Conservation (phyloP, 2,329 filamentous ascomycete species). For the Pseudogymnoascus sp. region DNA sequence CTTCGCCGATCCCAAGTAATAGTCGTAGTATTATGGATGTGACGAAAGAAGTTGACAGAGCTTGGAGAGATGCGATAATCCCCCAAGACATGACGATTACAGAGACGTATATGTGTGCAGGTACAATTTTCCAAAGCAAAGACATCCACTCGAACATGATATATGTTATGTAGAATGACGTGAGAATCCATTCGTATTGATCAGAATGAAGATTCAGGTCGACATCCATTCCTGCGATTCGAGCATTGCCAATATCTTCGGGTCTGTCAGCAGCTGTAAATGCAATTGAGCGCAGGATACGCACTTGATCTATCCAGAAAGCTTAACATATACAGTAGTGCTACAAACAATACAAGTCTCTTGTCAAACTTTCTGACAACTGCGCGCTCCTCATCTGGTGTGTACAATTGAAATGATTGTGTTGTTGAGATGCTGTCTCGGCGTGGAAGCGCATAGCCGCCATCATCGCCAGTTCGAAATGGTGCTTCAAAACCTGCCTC, state of each 20-base stretch:
- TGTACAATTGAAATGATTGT: conserved; percentile 45
- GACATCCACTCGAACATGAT: conserved; percentile 58
- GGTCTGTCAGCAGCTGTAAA: conserved; percentile 14
- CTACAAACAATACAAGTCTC: conserved; percentile 70
- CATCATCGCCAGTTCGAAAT: background rate
- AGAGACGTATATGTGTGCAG: conserved; percentile 51
- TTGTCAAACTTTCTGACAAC: conserved; percentile 70
- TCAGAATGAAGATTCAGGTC: conserved; percentile 44
- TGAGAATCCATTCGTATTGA: conserved; percentile 53
- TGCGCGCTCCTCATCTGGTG: conserved; percentile 59
- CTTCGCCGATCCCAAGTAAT: conserved; percentile 54
- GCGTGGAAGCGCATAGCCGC: conserved; percentile 13
- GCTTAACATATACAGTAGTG: conserved; percentile 71
- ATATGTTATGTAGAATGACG: conserved; percentile 54
- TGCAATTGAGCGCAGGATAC: conserved; percentile 23
- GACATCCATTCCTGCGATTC: conserved; percentile 53
- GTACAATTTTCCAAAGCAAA: conserved; percentile 50
- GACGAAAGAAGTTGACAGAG: conserved; percentile 53
- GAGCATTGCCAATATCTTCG: conserved; percentile 53
- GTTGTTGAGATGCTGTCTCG: conserved; percentile 25
- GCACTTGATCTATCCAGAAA: conserved; percentile 81
- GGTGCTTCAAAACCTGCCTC: background rate
- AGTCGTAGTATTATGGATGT: conserved; percentile 46
- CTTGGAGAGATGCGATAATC: conserved; percentile 65
- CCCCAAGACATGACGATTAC: conserved; percentile 71